These are phyloP conservation scores for Penicillium longicatenatum DNA, from an alignment of 495 filamentous ascomycete genomes.

Conservation along the genomic window DNA sequence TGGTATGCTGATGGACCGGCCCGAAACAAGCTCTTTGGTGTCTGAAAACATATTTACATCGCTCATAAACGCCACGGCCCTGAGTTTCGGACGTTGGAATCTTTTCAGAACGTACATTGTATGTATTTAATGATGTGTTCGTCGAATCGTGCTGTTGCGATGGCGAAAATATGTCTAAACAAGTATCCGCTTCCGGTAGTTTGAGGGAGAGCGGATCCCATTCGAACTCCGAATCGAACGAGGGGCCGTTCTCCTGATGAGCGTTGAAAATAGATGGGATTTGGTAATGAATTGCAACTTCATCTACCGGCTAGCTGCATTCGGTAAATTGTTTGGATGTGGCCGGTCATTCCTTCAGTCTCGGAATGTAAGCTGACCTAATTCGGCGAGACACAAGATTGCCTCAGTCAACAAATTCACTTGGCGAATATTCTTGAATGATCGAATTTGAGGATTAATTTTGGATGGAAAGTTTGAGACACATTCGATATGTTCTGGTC, in stretches of 20 bases:
- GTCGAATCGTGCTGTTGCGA: slow-evolving; percentile 11
- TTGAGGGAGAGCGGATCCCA: background rate
- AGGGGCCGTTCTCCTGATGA: background rate
- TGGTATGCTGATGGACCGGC: background rate
- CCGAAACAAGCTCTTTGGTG: background rate
- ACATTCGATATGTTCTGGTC: too few relatives aligned
- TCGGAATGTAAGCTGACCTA: slow-evolving; percentile 18
- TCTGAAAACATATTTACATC: slow-evolving; percentile 17
- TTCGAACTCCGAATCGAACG: slow-evolving; percentile 1
- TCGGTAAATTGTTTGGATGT: slow-evolving; percentile 11
- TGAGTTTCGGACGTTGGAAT: background rate
- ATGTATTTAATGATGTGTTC: background rate
- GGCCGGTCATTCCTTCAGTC: slow-evolving; percentile 15
- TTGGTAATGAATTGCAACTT: background rate
- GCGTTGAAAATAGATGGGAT: background rate
- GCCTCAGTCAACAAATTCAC: background rate
- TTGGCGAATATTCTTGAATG: background rate
- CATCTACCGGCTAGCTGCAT: background rate
- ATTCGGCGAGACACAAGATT: background rate
- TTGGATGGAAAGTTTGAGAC: background rate
- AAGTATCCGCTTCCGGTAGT: slow-evolving; percentile 9
- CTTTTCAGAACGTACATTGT: background rate
- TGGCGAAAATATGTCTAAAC: slow-evolving; percentile 6
- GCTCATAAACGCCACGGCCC: slow-evolving; percentile 7
- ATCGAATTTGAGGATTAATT: background rate